Evolutionary conservation across 2,329 filamentous ascomycete species (phyloP).

Genomic region (Graphium sp.): DNA sequence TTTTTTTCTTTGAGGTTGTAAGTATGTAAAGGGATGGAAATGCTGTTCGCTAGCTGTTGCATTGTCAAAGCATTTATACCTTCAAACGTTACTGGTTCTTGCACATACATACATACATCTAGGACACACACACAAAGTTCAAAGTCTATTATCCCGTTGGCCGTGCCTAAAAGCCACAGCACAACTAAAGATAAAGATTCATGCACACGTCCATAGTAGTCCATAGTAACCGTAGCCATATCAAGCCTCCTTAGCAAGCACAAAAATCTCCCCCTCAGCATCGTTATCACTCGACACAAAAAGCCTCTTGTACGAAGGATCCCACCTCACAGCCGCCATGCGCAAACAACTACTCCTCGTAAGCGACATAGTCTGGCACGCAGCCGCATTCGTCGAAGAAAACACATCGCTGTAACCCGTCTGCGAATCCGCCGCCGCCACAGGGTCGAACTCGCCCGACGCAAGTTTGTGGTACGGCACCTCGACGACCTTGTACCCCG

Average conservation of each 20-base stretch:
- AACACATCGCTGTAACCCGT: constrained; percentile 14
- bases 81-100: too few species aligned
- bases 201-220: too few species aligned
- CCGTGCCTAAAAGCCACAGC: too few species aligned
- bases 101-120: too few species aligned
- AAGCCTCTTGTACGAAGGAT: constrained; percentile 7
- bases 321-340: constrained; percentile 8
- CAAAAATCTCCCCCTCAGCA: constrained; percentile 10
- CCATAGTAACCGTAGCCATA: too few species aligned
- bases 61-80: too few species aligned
- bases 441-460: constrained; percentile 13
- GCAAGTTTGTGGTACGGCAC: constrained; percentile 14
- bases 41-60: too few species aligned
- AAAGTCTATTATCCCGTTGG: too few species aligned
- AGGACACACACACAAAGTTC: too few species aligned
- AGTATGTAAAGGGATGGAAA: too few species aligned
- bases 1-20: too few species aligned
- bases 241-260: constrained; percentile 6
- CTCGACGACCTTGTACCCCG: constrained; percentile 18
- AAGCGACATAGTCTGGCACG: constrained; percentile 6
- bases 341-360: constrained; percentile 10
- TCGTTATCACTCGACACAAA: constrained; percentile 10
- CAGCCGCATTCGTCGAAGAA: constrained; percentile 13
- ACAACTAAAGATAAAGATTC: too few species aligned
- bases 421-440: constrained; percentile 12